Conservation (phyloP, 495 filamentous ascomycete genomes). For the Filosporella fistucella region DNA sequence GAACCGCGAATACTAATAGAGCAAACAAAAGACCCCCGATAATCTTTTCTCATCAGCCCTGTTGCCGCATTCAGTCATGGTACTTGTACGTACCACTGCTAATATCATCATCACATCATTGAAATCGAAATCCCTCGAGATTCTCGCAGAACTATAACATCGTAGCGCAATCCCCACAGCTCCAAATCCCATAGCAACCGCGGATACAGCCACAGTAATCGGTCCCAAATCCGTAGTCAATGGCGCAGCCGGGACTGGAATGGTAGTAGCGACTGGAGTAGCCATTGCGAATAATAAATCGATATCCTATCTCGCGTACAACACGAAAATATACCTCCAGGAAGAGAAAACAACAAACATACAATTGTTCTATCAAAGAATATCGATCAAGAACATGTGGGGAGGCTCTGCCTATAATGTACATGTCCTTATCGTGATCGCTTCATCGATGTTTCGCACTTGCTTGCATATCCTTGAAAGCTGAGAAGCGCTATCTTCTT, state of each 20-base stretch:
- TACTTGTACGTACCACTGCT: not conserved
- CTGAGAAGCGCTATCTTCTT: not conserved
- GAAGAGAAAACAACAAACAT: not conserved
- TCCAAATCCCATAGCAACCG: not conserved
- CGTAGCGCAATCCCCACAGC: constrained; percentile 1
- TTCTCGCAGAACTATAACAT: not conserved
- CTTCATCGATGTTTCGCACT: not conserved
- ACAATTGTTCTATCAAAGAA: not conserved
- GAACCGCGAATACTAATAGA: constrained; percentile 3
- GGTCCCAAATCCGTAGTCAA: not conserved
- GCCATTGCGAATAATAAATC: too few relatives aligned
- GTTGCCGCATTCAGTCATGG: not conserved
- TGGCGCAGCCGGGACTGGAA: not conserved
- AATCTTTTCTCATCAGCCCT: not conserved
- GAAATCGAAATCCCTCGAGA: constrained; percentile 6
- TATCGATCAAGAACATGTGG: not conserved
- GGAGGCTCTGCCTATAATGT: not conserved
- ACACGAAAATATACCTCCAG: too few relatives aligned
- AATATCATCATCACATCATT: constrained; percentile 14
- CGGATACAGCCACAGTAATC: not conserved
- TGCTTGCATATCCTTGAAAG: not conserved
- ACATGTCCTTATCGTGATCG: not conserved
- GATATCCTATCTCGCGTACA: not conserved
- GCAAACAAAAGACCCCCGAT: not conserved
- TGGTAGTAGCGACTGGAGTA: not conserved